Evolutionary conservation across 192 early-diverging fungal species (phyloP).

Genomic region (Rhizophagus clarus): DNA sequence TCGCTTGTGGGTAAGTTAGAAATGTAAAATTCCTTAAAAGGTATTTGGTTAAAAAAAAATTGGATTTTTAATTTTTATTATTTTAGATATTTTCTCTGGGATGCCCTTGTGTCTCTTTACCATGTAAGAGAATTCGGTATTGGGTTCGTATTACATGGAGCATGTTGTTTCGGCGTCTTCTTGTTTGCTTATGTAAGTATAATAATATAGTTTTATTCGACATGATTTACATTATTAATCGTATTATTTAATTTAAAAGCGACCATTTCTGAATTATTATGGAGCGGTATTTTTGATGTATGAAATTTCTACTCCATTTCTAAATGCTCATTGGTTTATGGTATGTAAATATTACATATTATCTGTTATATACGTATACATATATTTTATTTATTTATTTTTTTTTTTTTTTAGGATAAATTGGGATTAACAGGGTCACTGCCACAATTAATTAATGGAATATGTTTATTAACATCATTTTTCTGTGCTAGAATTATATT

Average conservation of each 20-base stretch:
- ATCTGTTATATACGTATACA: no score
- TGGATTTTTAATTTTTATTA: not conserved
- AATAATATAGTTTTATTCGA: not conserved
- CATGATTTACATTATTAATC: no score
- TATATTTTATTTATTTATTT: not conserved
- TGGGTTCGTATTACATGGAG: constrained; percentile 83
- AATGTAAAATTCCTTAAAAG: not conserved
- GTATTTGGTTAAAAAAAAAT: not conserved
- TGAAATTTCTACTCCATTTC: constrained; percentile 88
- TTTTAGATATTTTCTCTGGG: constrained; percentile 93
- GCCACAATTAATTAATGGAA: constrained; percentile 82
- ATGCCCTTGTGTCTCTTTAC: constrained; percentile 66
- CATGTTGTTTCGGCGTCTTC: constrained; percentile 75
- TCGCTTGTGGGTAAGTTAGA: constrained; percentile 73
- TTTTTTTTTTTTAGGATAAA: constrained; percentile 68
- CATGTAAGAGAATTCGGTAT: constrained; percentile 70
- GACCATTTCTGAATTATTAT: constrained; percentile 85
- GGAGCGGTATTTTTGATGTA: constrained; percentile 87
- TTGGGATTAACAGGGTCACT: constrained; percentile 76
- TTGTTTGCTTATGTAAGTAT: constrained; percentile 69
- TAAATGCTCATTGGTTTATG: constrained; percentile 87
- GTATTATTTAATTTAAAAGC: constrained; percentile 39
- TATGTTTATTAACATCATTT: constrained; percentile 74
- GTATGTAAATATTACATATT: constrained; percentile 19
- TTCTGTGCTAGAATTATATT: constrained; percentile 75